A percentile compares a stretch with the other conserved stretches of the same genome.
Conservation (phyloP, 2,329 filamentous ascomycete species). For the Arthrobotrys pseudoclavata region DNA sequence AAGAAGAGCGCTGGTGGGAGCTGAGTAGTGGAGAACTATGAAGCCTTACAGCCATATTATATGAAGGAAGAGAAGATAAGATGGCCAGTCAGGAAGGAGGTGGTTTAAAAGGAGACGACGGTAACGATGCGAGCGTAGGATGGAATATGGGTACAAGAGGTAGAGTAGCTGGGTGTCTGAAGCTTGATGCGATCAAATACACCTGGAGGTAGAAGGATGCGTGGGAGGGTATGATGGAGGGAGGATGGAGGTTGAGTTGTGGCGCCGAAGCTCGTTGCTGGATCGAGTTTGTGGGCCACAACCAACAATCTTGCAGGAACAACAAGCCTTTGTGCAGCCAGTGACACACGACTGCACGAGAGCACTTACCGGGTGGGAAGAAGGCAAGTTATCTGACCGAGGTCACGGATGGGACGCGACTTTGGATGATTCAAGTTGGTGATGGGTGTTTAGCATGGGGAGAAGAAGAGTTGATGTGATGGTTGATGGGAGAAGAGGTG, state of each 20-base stretch:
- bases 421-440: background rate
- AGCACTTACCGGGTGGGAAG: constrained; percentile 25
- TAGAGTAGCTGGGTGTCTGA: constrained; percentile 10
- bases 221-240: constrained; percentile 33
- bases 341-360: constrained; percentile 15
- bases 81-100: constrained; percentile 9
- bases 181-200: constrained; percentile 39
- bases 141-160: background rate
- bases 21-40: constrained; percentile 6
- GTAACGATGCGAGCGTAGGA: constrained; percentile 2
- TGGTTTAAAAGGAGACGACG: background rate
- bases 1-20: constrained; percentile 2
- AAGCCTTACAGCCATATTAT: constrained; percentile 46
- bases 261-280: constrained; percentile 36
- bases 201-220: constrained; percentile 30
- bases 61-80: constrained; percentile 9
- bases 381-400: background rate
- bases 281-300: constrained; percentile 41
- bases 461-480: constrained; percentile 4
- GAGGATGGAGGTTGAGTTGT: constrained; percentile 45
- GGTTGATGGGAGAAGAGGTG: constrained; percentile 40
- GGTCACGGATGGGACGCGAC: constrained; percentile 1
- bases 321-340: constrained; percentile 6
- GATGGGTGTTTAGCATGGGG: background rate
- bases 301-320: constrained; percentile 28